phyloP scores from a whole-genome alignment of 306 rosid genomes.

The Vigna angularis region DNA sequence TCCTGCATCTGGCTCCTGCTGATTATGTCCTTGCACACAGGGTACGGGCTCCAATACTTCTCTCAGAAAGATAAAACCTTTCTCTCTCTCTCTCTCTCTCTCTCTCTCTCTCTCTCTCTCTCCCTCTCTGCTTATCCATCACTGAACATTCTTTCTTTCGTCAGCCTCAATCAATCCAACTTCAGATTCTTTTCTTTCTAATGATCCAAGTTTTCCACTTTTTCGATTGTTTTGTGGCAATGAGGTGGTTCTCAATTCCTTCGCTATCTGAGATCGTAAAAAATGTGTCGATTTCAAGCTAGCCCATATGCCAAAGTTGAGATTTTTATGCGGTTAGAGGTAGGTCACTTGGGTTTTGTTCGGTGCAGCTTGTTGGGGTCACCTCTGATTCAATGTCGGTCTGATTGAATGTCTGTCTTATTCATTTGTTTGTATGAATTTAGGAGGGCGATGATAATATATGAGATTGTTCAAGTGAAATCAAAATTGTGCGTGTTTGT shows the following conservation, averaged over 20 bases:
- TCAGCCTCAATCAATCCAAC: conserved; percentile 42
- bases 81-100: neutral
- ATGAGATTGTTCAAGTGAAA: conserved; percentile 14
- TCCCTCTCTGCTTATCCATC: conserved; percentile 39
- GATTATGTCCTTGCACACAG: conserved; percentile 9
- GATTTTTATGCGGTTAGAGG: conserved; percentile 43
- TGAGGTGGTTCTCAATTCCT: conserved; percentile 47
- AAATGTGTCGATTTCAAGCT: conserved; percentile 29
- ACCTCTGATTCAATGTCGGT: neutral
- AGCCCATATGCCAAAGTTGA: conserved; percentile 45
- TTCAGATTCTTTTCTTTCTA: conserved; percentile 21
- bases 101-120: neutral
- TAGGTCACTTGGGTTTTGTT: conserved; percentile 36
- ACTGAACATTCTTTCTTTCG: conserved; percentile 7
- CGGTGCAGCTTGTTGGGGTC: conserved; percentile 18
- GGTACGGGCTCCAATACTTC: conserved; percentile 19
- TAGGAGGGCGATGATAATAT: neutral
- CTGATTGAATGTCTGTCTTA: neutral
- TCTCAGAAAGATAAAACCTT: conserved; percentile 10
- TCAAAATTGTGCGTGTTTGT: neutral
- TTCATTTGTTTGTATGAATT: conserved; percentile 20
- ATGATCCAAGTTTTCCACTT: conserved; percentile 21
- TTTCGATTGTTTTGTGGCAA: conserved; percentile 12
- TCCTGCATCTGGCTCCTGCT: conserved; percentile 8
- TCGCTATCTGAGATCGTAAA: conserved; percentile 18